Evolutionary conservation across 1,139 yeast genomes (phyloP).

Genomic region (Scheffersomyces cryptocercus): DNA sequence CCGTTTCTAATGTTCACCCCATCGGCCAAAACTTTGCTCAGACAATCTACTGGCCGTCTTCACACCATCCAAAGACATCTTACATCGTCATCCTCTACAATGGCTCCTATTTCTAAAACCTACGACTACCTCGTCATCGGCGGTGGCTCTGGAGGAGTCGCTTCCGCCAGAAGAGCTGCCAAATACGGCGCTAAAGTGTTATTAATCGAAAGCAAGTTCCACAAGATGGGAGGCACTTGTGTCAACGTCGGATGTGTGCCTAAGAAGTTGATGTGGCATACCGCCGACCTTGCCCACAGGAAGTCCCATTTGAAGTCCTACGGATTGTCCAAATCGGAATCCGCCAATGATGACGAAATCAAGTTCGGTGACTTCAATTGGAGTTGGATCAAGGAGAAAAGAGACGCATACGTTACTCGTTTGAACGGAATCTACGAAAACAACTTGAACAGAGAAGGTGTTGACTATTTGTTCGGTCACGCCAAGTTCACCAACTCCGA

Average conservation of each 20-base stretch:
- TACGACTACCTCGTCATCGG: conserved; percentile 94
- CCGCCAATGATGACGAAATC: conserved; percentile 40
- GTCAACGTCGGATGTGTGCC: conserved; percentile 99
- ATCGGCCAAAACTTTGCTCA: background rate
- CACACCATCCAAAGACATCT: conserved; percentile 27
- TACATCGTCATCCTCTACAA: conserved; percentile 22
- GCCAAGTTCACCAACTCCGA: conserved; percentile 66
- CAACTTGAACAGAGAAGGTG: conserved; percentile 85
- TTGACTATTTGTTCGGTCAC: conserved; percentile 84
- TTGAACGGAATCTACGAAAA: conserved; percentile 91
- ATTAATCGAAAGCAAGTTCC: conserved; percentile 70
- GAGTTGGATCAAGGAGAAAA: conserved; percentile 74
- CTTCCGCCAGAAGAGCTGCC: conserved; percentile 96
- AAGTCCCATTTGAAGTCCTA: conserved; percentile 75
- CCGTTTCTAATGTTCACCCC: background rate
- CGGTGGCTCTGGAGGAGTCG: conserved; percentile 99
- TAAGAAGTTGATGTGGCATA: conserved; percentile 98
- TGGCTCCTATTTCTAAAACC: conserved; percentile 63
- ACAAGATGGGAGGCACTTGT: conserved; percentile 91
- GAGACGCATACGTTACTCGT: conserved; percentile 87
- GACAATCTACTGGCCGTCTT: conserved; percentile 12
- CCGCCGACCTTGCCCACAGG: conserved; percentile 82
- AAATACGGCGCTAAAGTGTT: conserved; percentile 87
- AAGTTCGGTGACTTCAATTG: conserved; percentile 69
- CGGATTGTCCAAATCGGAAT: conserved; percentile 64